These are phyloP conservation scores for Erythrobasidium yunnanense DNA, from an alignment of 768 basidiomycete genomes.

Conservation along the genomic window DNA sequence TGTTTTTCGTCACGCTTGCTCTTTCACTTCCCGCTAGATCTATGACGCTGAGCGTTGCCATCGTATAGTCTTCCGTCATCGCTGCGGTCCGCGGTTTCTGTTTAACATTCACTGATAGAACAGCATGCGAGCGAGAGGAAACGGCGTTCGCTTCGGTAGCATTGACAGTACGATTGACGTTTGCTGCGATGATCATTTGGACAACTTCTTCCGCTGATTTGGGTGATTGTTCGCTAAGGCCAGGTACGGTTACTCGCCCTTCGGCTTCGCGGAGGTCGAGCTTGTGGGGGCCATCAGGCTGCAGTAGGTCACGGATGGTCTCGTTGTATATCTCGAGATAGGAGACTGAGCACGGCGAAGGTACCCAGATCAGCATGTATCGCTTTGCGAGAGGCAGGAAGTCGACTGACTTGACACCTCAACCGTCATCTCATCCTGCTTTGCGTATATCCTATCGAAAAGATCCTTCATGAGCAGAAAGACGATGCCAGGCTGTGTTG, in stretches of 20 bases:
- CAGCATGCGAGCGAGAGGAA: conserved; percentile 93
- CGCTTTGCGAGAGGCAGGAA: not conserved
- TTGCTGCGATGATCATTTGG: conserved; percentile 79
- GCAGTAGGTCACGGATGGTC: conserved; percentile 87
- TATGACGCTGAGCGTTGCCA: conserved; percentile 91
- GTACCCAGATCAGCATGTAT: not conserved
- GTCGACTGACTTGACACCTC: conserved; percentile 52
- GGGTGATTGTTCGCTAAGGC: conserved; percentile 70
- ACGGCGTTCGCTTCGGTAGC: conserved; percentile 94
- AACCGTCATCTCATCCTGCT: conserved; percentile 68
- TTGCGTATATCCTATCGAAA: conserved; percentile 81
- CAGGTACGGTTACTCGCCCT: conserved; percentile 68
- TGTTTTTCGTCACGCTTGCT: conserved; percentile 88
- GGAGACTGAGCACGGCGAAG: conserved; percentile 50
- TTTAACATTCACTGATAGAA: conserved; percentile 85
- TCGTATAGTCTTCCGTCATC: conserved; percentile 65
- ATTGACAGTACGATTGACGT: conserved; percentile 76
- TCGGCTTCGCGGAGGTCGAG: conserved; percentile 91
- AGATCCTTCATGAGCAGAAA: conserved; percentile 95
- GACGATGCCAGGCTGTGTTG: conserved; percentile 78
- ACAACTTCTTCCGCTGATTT: conserved; percentile 83
- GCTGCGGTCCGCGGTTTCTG: conserved; percentile 77
- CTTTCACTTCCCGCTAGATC: conserved; percentile 96
- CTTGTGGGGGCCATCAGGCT: conserved; percentile 61
- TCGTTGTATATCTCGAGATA: conserved; percentile 99